Evolutionary conservation across 345 rosid species (phyloP).

Genomic region (Limnanthes douglasii): DNA sequence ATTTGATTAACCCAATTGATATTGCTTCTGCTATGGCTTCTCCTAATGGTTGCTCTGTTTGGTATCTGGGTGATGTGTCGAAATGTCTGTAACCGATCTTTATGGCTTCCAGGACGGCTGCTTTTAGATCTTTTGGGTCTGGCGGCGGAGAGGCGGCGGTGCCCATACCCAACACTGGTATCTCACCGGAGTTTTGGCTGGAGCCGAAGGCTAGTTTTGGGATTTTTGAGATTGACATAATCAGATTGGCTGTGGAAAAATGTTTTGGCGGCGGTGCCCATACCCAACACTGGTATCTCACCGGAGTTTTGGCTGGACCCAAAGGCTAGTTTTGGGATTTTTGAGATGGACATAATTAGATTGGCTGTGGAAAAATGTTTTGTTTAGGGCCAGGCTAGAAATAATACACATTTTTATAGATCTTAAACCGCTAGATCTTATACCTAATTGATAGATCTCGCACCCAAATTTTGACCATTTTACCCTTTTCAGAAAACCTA

Average conservation of each 20-base stretch:
- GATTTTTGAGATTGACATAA: too few species aligned
- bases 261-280: constrained; percentile 29
- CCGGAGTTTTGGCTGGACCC: constrained; percentile 7
- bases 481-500: too few species aligned
- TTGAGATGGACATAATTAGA: too few species aligned
- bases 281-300: constrained; percentile 28
- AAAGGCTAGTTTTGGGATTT: not conserved
- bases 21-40: constrained; percentile 39
- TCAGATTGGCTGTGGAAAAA: too few species aligned
- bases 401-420: too few species aligned
- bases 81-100: constrained; percentile 53
- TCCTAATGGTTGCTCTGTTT: constrained; percentile 37
- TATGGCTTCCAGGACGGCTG: constrained; percentile 21
- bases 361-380: too few species aligned
- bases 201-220: constrained; percentile 6
- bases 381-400: too few species aligned
- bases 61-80: constrained; percentile 43
- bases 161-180: constrained; percentile 34
- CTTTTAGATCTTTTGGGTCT: constrained; percentile 7
- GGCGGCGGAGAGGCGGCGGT: constrained; percentile 17
- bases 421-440: too few species aligned
- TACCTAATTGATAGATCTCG: too few species aligned
- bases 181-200: constrained; percentile 4
- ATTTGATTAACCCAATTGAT: constrained; percentile 16
- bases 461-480: too few species aligned